Evolutionary conservation across 306 rosid genomes (phyloP), one percentile per base, ranked within the genome.

Genomic region (Albizia julibrissin): DNA sequence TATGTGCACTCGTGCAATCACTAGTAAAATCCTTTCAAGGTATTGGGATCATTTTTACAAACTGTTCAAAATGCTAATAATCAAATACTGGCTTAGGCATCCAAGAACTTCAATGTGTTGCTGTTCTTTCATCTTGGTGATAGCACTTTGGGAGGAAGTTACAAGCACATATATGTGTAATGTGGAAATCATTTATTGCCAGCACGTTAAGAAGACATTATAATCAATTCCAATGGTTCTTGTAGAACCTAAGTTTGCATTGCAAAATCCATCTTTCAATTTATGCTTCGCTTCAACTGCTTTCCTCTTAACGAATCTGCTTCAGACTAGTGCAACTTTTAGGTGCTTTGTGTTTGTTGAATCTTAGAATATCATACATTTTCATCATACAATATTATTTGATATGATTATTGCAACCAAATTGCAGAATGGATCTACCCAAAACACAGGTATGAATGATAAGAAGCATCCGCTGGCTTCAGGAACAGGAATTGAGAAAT

Each of bases 351-450:
- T 42, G 67, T 64, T 68, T 37, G 66, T 22, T 65, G 50, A 47
- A 50, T 79, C 54, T 66, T 16, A 44, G 46, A 29, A 29, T 54
- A 67, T 79, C 43, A 72, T 29, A 80, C 59, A 58, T 68, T 33
- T 62, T 80, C 61, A 24, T 69, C 31, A 61, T 19, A 43, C 42
- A 37, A 24, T 64, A 77, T 15, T 22, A 26, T 44, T 71, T 64
- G 29, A 75, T 80, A 49, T 66, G 54, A 47, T 84, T 47, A 69
- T 75, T 80, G 62, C 33, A 75, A 72, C 71, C 73, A 56, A 73
- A 78, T 86, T 72, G 85, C 92, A 93, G 96, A 86, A 67, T 40
- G 91, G 77, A 85, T 82, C 65, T 70, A 80, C 79, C 67, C 83
- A 47, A 24, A 62, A 72, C 74, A 74, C 66, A 40, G 82, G 64